phyloP scores from a whole-genome alignment of 352 stramenopile genomes.

The Phytophthora constricta region DNA sequence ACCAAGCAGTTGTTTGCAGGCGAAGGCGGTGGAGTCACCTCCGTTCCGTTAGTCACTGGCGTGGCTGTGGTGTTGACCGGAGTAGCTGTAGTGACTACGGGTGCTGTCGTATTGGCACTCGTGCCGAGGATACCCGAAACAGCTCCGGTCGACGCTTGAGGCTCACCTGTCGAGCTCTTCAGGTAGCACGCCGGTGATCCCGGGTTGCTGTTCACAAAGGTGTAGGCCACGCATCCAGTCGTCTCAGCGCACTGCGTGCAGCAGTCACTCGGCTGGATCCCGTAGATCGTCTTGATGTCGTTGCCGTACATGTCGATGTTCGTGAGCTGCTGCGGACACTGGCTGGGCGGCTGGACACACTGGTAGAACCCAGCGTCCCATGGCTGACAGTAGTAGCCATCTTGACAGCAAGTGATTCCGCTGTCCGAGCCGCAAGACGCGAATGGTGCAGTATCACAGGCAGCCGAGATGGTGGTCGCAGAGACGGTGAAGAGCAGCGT shows the following conservation, averaged over 20 bases:
- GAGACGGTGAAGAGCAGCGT: conserved; percentile 8
- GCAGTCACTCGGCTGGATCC: conserved; percentile 34
- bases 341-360: conserved; percentile 23
- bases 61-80: conserved; percentile 1
- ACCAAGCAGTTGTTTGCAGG: conserved; percentile 20
- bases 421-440: conserved; percentile 23
- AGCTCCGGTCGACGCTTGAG: conserved; percentile 18
- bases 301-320: conserved; percentile 44
- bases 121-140: conserved; percentile 32
- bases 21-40: conserved; percentile 10
- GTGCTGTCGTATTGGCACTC: conserved; percentile 9
- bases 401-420: conserved; percentile 24
- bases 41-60: conserved; percentile 4
- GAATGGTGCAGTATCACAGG: conserved; percentile 15
- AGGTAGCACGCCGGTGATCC: conserved; percentile 42
- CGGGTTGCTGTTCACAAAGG: conserved; percentile 44
- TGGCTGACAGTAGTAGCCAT: conserved; percentile 32
- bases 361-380: conserved; percentile 41
- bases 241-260: conserved; percentile 30
- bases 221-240: conserved; percentile 32
- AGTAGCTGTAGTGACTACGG: not conserved
- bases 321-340: conserved; percentile 38
- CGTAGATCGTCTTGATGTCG: conserved; percentile 40
- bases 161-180: conserved; percentile 32
- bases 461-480: not conserved